Percentiles rank a stretch among this genome's conserved stretches.
Conservation (phyloP, 2,329 filamentous ascomycete genomes). For the Davidsoniella eucalypti region DNA sequence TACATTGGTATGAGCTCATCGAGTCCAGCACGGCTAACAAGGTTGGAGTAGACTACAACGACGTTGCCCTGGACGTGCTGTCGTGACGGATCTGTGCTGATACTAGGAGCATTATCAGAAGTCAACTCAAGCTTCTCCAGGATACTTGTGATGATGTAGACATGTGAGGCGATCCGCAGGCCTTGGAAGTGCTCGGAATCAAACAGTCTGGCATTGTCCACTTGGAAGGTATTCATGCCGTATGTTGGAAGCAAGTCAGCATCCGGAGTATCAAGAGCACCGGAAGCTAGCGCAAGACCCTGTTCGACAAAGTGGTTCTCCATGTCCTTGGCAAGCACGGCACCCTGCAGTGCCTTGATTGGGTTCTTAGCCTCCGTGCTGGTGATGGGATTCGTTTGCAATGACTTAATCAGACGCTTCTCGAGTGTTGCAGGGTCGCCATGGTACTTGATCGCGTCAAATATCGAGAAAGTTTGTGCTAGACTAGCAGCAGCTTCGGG, state of each 20-base stretch:
- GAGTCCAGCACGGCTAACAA: conserved; percentile 54
- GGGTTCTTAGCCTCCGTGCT: conserved; percentile 44
- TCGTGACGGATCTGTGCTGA: neutral
- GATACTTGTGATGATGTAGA: conserved; percentile 47
- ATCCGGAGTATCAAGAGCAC: conserved; percentile 21
- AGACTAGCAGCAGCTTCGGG: conserved; percentile 35
- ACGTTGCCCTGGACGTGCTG: conserved; percentile 52
- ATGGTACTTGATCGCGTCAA: conserved; percentile 48
- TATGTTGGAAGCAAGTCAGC: conserved; percentile 10
- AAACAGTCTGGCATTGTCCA: conserved; percentile 32
- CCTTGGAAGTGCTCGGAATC: conserved; percentile 42
- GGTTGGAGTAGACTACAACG: conserved; percentile 66
- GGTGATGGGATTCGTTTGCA: conserved; percentile 41
- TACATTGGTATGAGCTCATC: conserved; percentile 75
- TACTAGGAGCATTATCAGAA: neutral
- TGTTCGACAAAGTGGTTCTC: conserved; percentile 42
- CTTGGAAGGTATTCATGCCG: conserved; percentile 20
- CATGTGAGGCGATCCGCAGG: conserved; percentile 52
- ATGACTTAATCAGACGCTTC: conserved; percentile 39
- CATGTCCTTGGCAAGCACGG: conserved; percentile 50
- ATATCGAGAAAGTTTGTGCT: conserved; percentile 42
- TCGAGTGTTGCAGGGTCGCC: conserved; percentile 37
- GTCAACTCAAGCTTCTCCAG: conserved; percentile 37
- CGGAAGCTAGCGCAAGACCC: conserved; percentile 30
- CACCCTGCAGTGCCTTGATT: conserved; percentile 60